Evolutionary conservation across 108 stramenopile genomes (phyloP), one percentile per base, ranked within the genome.

Genomic region (Skeletonema costatum): DNA sequence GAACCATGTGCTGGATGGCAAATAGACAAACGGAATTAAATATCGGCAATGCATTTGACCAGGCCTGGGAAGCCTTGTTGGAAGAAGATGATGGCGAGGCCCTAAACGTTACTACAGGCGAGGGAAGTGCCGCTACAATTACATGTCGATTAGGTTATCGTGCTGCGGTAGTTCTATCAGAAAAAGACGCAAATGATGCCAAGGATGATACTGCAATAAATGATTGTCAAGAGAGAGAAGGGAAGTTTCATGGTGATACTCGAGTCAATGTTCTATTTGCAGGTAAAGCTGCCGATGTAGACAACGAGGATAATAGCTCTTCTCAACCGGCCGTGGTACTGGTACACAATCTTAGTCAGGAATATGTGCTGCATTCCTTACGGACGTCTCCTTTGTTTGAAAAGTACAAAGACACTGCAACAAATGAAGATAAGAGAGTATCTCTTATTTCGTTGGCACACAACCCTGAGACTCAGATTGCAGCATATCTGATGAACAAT

Each of bases 61-160:
- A 19, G 39, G 80, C 80, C 5, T 70, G 46, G 74, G 56, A 30
- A 3, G 42, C 29, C 17, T 48, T 74, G 41, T 14, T 53, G 33
- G 71, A 72, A 31, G 71, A 73, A 38, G 67, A 69, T n/a, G 72
- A 69, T 31, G 36, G 46, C 14, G 72, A 80, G 46, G 68, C 62
- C 2, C n/a, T 60, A 2, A 17, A 51, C 4, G 46, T 5, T 32
- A 36, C 7, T 31, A 36, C 25, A 5, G 9, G 38, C 2, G 41
- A 73, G 39, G 66, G 67, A 4, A 65, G 31, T 16, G n/a, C 50
- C 3, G 29, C 13, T 16, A 48, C 51, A 12, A 59, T 91, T 0
- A 86, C 86, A 6, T 33, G 88, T 29, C 82, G 89, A 0, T 64
- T 66, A 30, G 90, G 93, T 32, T 93, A 93, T 87, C 87, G 93